Evolutionary conservation across 2,329 filamentous ascomycete species (phyloP), one percentile per base, ranked within the genome.

Genomic region (Phialophora tarda): DNA sequence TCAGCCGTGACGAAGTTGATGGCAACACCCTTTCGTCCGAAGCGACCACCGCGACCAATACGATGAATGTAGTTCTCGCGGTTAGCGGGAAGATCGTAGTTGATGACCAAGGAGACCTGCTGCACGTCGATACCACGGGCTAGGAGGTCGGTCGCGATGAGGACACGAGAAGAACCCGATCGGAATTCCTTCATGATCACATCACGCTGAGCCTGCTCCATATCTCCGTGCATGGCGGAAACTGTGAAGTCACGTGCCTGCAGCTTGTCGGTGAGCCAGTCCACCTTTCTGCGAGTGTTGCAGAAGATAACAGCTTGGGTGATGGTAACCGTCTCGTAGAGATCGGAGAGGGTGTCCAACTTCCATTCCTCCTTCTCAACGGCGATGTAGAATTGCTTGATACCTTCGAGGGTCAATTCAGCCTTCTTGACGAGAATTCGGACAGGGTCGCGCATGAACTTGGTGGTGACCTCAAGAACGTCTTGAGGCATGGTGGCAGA

Each of bases 161-260:
- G 87, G 74, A 99, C 95, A 90, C 95, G 93, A 73, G 93, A 97
- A 80, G 93, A 97, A 74, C 95, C 95, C 74, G 93, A 97, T 78
- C 95, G 93, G 91, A 99, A 99, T 86, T 99, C 95, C 89, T 99
- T 97, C 95, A 99, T 99, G 83, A 99, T 99, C 79, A 96, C 87
- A 82, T 98, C 95, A 88, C 95, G 93, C 87, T 98, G 93, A 77
- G 84, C 85, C 86, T 97, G 93, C 82, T 97, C 93, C 95, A 99
- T 99, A 79, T 99, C 95, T 81, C 95, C 95, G 87, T 99, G 95
- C 95, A 99, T 98, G 83, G 94, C 93, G 47, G 94, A 97, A 81
- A 99, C 95, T 71, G 95, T 98, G 87, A 99, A 99, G 84, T 99
- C 94, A 85, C 93, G 92, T 76, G 91, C 91, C 76, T 92, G 96